These are phyloP conservation scores for Gyrodon lividus DNA, from an alignment of 768 basidiomycete species.

Conservation along the genomic window DNA sequence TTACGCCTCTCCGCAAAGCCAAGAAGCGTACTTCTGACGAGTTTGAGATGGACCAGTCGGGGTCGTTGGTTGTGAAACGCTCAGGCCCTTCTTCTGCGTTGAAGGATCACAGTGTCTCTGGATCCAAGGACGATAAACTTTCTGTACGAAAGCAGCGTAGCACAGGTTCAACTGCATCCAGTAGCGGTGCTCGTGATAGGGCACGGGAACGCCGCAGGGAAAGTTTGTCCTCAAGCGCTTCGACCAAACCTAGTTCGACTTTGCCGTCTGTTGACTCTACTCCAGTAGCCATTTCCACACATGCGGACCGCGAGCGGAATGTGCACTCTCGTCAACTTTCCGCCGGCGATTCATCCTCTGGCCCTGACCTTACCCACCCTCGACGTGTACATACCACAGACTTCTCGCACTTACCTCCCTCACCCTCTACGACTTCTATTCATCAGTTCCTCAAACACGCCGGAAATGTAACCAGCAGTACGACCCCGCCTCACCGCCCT, in stretches of 20 bases:
- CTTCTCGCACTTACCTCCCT: slow-evolving; percentile 88
- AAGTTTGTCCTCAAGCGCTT: slow-evolving; percentile 40
- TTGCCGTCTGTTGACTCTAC: slow-evolving; percentile 16
- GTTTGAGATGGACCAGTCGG: slow-evolving; percentile 75
- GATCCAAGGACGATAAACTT: slow-evolving; percentile 48
- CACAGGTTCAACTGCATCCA: slow-evolving; percentile 53
- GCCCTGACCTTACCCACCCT: slow-evolving; percentile 39
- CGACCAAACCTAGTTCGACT: slow-evolving; percentile 30
- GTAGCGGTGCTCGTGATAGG: slow-evolving; percentile 39
- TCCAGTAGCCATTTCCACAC: slow-evolving; percentile 23
- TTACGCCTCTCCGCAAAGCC: slow-evolving; percentile 51
- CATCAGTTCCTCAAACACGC: slow-evolving; percentile 74
- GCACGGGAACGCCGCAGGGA: slow-evolving; percentile 56
- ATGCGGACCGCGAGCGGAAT: slow-evolving; percentile 31
- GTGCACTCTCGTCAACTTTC: slow-evolving; percentile 68
- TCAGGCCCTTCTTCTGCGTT: slow-evolving; percentile 28
- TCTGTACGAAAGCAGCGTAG: slow-evolving; percentile 68
- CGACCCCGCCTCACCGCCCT: slow-evolving; percentile 34
- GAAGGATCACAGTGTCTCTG: slow-evolving; percentile 26
- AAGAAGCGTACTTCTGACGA: slow-evolving; percentile 81
- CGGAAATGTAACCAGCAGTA: slow-evolving; percentile 39
- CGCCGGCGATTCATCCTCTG: slow-evolving; percentile 65
- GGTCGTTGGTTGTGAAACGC: slow-evolving; percentile 56
- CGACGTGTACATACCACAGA: slow-evolving; percentile 71
- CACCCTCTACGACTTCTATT: slow-evolving; percentile 87